Base-by-base conservation (phyloP, 768 basidiomycete species). In the Tephrocybe sp. region DNA sequence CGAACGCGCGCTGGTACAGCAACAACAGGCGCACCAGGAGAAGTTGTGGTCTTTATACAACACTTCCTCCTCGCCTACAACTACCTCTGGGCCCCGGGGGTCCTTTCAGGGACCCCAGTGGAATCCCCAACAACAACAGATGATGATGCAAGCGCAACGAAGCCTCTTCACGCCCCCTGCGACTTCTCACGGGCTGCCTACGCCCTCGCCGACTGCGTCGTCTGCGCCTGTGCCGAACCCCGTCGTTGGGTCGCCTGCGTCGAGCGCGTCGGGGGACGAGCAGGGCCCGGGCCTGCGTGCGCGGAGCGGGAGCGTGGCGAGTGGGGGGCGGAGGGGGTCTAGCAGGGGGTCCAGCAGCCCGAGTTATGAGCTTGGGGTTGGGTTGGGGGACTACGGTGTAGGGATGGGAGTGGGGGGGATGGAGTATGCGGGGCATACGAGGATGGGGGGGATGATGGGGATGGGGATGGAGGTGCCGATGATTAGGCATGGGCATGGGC, bases 91-190 rank as follows among this genome's bases (percentile, higher is more conserved):
- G 50, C 44, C 49, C 38, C 35, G 31, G 37, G 22, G 55, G 31
- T 51, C 34, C 52, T 56, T 52, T 37, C 40, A 35, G 4, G 45
- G 36, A 27, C 37, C 24, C 5, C 56, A 56, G 13, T 54, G 52
- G 53, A 37, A 58, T 40, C 46, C 46, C 47, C 26, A 54, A 18
- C 30, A 31, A 26, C 51, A 55, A 36, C 68, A 62, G 44, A 56
- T 56, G 53, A 58, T 60, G 52, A 42, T 59, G 12, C 66, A 64
- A n/a, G 56, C 68, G 0, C 72, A 71, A 30, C 64, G 68, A 2
- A 53, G 58, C 39, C 63, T 75, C 44, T 69, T 75, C 56, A 75
- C 76, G 3, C 73, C 77, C 30, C 72, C 78, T 18, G 65, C 71
- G 6, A 60, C 64, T 9, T 63, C 72, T 18, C 76, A 76, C 52